These are phyloP conservation scores for Heliamphora exappendiculata DNA, from an alignment of 148 eudicot species.

Conservation along the genomic window DNA sequence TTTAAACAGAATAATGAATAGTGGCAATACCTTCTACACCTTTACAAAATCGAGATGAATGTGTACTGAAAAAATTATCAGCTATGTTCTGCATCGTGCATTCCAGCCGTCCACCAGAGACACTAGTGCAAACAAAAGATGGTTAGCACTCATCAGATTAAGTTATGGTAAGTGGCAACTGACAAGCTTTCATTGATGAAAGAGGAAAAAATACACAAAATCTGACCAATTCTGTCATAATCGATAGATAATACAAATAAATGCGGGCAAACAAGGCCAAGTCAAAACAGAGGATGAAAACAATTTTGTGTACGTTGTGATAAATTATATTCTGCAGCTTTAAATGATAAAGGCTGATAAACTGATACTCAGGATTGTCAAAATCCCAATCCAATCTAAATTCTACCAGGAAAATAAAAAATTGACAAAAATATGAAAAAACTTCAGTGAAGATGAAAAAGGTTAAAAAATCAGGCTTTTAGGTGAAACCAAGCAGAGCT, in stretches of 20 bases:
- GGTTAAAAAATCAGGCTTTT: too few relatives aligned
- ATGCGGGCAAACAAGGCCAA: neutral
- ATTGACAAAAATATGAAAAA: too few relatives aligned
- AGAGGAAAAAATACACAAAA: neutral
- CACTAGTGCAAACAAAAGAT: slow-evolving; percentile 42
- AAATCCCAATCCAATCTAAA: neutral
- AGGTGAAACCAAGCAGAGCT: neutral
- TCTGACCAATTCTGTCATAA: neutral
- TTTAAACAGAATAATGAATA: slow-evolving; percentile 1
- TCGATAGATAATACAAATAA: neutral
- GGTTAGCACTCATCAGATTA: slow-evolving; percentile 8
- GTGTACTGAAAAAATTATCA: slow-evolving; percentile 61
- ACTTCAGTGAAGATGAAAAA: too few relatives aligned
- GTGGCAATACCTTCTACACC: slow-evolving; percentile 57
- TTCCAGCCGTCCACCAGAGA: slow-evolving; percentile 90
- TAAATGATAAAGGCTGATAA: neutral
- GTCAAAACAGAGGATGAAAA: neutral
- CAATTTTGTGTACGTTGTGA: neutral
- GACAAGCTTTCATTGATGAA: neutral
- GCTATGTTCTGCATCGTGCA: slow-evolving; percentile 99
- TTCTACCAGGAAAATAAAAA: neutral
- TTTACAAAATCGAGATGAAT: slow-evolving; percentile 47
- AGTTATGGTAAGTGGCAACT: slow-evolving; percentile 2
- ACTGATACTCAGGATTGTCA: neutral
- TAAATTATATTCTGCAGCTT: neutral